Conservation (phyloP, 331 rosid species). For the Saraca asoca region DNA sequence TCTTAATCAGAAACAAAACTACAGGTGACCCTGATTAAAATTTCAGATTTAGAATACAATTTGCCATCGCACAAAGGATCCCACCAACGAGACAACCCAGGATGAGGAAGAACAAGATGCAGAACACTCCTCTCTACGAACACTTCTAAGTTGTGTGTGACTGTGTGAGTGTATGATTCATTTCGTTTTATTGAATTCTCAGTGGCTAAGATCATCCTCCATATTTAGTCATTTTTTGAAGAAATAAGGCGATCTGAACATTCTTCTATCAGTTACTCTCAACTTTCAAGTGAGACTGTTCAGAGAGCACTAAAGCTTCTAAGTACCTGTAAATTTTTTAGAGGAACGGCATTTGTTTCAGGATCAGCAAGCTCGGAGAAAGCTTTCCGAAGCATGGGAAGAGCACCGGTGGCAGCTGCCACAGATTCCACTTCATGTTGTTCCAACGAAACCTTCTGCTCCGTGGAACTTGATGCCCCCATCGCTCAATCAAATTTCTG, state of each 20-base stretch:
- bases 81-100: neutral
- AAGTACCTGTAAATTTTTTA: slow-evolving; percentile 55
- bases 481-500: slow-evolving; percentile 19
- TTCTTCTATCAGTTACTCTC: neutral
- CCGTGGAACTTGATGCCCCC: slow-evolving; percentile 81
- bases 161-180: too few species aligned
- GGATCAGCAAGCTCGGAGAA: slow-evolving; percentile 68
- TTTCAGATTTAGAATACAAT: neutral
- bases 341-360: slow-evolving; percentile 53
- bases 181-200: neutral
- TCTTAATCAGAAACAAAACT: neutral
- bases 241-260: neutral
- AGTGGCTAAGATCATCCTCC: neutral
- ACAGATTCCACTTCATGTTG: slow-evolving; percentile 63
- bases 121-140: neutral
- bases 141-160: neutral
- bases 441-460: slow-evolving; percentile 49
- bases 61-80: neutral
- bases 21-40: neutral
- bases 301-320: neutral
- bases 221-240: neutral
- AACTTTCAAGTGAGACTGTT: neutral
- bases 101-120: neutral
- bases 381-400: slow-evolving; percentile 65
- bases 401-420: slow-evolving; percentile 79